Evolutionary conservation across 2,329 filamentous ascomycete species (phyloP), one percentile per base, ranked within the genome.

Genomic region (Coleophoma cylindrospora): DNA sequence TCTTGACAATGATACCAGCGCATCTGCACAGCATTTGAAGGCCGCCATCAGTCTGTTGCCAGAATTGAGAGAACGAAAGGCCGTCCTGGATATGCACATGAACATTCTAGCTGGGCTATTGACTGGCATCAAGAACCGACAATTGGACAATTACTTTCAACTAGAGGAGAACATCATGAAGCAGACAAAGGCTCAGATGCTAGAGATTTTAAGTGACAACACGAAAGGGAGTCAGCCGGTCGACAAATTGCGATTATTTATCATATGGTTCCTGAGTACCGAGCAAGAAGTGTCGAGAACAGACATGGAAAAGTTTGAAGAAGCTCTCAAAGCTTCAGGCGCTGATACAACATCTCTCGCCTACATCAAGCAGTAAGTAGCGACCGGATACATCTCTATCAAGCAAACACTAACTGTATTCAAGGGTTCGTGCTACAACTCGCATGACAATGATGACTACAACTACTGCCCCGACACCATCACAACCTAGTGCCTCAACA

Each of bases 391-490:
- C 37, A 45, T 32, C 41, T 9, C 33, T 45, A 37, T 27, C 45
- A 40, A 33, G 22, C 51, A 32, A 53, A 50, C 34, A 27, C 47
- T 53, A 43, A 51, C 38, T 40, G 57, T 68, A 41, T 17, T 34
- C 12, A 45, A 83, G 88, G 67, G 89, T 97, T 47, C 90, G 92
- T 53, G 89, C 95, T 57, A 91, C 95, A 46, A 97, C 92, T 5
- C 90, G 94, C 56, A 96, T 97, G 90, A 97, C 92, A 13, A 96
- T 97, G 81, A 87, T 99, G 68, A 89, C 91, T 4, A 95, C 91
- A 1, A 85, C 91, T 32, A 84, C 88, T 10, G 75, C 79, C 13
- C 53, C 61, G 47, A 74, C 83, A 13, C 75, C 80, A 15, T 79
- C 85, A 59, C 81, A 82, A 57, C 68, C 69, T 57, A 67, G 74